These are phyloP conservation scores for Salvia miltiorrhiza DNA, from an alignment of 257 asterid species.

Conservation along the genomic window DNA sequence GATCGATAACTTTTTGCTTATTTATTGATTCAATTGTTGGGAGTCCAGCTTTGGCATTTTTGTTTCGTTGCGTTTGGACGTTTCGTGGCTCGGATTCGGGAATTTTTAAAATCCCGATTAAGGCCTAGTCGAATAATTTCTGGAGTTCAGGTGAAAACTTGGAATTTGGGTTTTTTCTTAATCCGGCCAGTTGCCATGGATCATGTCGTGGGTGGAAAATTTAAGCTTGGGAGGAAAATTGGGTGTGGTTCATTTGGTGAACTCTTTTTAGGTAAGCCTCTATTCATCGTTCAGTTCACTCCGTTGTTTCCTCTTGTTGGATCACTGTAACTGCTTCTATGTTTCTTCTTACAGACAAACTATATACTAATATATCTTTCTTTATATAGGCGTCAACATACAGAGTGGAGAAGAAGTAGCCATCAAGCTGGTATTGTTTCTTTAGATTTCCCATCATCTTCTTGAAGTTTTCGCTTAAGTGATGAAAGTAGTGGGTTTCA, in stretches of 20 bases:
- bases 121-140: slow-evolving; percentile 4
- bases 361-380: slow-evolving; percentile 10
- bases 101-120: neutral
- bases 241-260: slow-evolving; percentile 98
- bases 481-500: slow-evolving; percentile 1
- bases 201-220: slow-evolving; percentile 82
- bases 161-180: slow-evolving; percentile 20
- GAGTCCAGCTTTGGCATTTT: slow-evolving; percentile 16
- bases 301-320: neutral
- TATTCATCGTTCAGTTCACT: slow-evolving; percentile 1
- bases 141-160: slow-evolving; percentile 17
- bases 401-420: slow-evolving; percentile 97
- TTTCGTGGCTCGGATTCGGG: slow-evolving; percentile 18
- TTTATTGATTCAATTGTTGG: slow-evolving; percentile 25
- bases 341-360: neutral
- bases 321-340: neutral
- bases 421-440: slow-evolving; percentile 67
- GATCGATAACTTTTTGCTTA: slow-evolving; percentile 25
- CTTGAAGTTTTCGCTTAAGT: slow-evolving; percentile 6
- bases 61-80: slow-evolving; percentile 7
- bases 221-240: slow-evolving; percentile 93
- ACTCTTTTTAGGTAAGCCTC: slow-evolving; percentile 70
- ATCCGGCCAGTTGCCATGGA: slow-evolving; percentile 51
- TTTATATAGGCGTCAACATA: slow-evolving; percentile 66
- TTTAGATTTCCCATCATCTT: slow-evolving; percentile 10